These are phyloP conservation scores for Aureobasidium sp. DNA, from an alignment of 2,329 filamentous ascomycete genomes.

Conservation along the genomic window DNA sequence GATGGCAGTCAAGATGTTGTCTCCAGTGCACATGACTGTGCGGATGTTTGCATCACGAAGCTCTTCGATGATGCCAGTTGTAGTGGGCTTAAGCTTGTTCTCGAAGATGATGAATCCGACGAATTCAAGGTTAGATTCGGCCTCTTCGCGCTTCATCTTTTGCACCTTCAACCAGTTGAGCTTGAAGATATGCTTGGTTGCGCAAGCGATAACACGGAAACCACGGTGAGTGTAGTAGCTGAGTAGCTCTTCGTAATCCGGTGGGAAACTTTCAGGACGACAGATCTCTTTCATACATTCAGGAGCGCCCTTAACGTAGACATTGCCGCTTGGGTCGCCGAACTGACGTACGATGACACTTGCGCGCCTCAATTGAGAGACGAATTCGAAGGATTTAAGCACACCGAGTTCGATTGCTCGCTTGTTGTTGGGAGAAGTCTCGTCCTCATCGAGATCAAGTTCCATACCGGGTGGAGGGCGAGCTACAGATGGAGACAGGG, in stretches of 20 bases:
- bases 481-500: conserved; percentile 81
- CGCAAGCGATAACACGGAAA: conserved; percentile 93
- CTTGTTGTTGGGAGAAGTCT: conserved; percentile 36
- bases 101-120: conserved; percentile 97
- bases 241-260: conserved; percentile 83
- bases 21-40: conserved; percentile 92
- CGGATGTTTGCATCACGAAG: conserved; percentile 76
- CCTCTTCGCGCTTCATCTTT: conserved; percentile 82
- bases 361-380: conserved; percentile 82
- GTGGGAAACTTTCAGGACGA: conserved; percentile 71
- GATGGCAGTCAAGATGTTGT: conserved; percentile 95
- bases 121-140: conserved; percentile 78
- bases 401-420: conserved; percentile 77
- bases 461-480: conserved; percentile 62
- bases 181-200: conserved; percentile 78
- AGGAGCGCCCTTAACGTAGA: conserved; percentile 94
- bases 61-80: conserved; percentile 73
- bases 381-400: conserved; percentile 86
- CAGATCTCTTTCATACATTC: conserved; percentile 97
- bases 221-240: conserved; percentile 91
- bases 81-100: conserved; percentile 92
- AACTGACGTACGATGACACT: conserved; percentile 90
- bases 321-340: conserved; percentile 71
- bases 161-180: conserved; percentile 91
- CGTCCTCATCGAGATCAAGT: conserved; percentile 49